Evolutionary conservation across 2,329 filamentous ascomycete species (phyloP), one percentile per base, ranked within the genome.

Genomic region (Hypomyces perniciosus): DNA sequence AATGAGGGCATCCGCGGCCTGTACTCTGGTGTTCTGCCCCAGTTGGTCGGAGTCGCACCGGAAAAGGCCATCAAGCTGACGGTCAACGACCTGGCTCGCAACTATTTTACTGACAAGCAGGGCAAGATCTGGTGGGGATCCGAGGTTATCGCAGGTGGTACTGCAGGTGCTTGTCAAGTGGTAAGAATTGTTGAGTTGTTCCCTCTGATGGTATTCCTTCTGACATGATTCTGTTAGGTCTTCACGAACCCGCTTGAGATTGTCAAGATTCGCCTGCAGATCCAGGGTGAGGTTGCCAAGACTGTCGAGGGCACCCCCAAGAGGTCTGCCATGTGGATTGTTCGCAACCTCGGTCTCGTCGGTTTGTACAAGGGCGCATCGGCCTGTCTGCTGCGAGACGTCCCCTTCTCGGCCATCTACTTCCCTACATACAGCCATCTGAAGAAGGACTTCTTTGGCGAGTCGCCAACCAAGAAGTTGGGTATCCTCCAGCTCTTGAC

Each of bases 51-150:
- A 69, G 93, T 99, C 42, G 93, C 93, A n/a, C 93, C 93, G 2
- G 93, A 99, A 70, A 99, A 99, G 77, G 93, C 93, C 60, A 99
- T 99, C 75, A 99, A 99, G 76, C 82, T 99, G 56, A 99, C 93
- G 0, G 91, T 99, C 63, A 99, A 99, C 71, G 93, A 99, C 66
- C 72, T 99, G 49, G 90, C 95, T 26, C 85, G 93, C 64, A 78
- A 80, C 7, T 78, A 80, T 58, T 85, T 91, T 63, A 87, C 85
- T 4, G 84, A 90, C 62, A 83, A 90, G 62, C 80, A 89, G 56
- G 86, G 87, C 45, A 75, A 81, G 53, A 96, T 99, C 63, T 78
- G 76, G 64, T 71, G 82, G 61, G 72, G 75, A 30, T 75, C 84
- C 55, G 93, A 99, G 72, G 74, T 97, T 54, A 57, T 99, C 42